These are phyloP conservation scores for Pseudogymnoascus sp. DNA, from an alignment of 2,329 filamentous ascomycete genomes.

Conservation along the genomic window DNA sequence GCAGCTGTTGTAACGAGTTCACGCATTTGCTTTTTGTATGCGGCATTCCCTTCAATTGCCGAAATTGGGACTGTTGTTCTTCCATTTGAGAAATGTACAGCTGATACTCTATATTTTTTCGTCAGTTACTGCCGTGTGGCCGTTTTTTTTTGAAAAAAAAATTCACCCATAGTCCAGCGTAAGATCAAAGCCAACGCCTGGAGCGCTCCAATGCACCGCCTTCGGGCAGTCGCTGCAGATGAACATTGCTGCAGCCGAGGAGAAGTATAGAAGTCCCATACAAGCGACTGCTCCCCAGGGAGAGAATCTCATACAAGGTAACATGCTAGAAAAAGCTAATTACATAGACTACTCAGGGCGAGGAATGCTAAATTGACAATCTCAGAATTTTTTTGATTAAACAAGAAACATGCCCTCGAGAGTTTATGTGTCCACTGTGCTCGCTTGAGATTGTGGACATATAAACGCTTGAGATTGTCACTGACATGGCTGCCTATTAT, in stretches of 20 bases:
- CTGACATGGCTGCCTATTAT: too few species aligned
- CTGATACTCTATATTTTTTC: background rate
- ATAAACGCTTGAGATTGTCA: too few species aligned
- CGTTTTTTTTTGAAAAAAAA: background rate
- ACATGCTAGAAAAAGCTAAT: background rate
- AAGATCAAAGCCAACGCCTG: background rate
- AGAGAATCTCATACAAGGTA: background rate
- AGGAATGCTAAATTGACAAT: background rate
- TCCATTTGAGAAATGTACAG: background rate
- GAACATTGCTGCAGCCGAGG: background rate
- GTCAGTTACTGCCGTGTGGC: background rate
- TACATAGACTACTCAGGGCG: background rate
- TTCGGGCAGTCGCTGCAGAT: background rate
- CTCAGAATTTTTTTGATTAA: background rate
- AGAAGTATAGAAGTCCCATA: background rate
- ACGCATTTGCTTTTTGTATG: background rate
- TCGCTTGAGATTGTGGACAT: background rate
- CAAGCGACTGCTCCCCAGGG: background rate
- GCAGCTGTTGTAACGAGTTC: background rate
- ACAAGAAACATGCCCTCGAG: background rate
- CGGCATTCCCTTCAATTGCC: background rate
- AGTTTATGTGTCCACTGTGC: background rate
- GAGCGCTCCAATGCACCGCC: background rate
- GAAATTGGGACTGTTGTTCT: background rate
- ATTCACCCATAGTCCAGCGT: background rate